phyloP scores from a whole-genome alignment of 257 asterid genomes.

The Nicotiana noctiflora region DNA sequence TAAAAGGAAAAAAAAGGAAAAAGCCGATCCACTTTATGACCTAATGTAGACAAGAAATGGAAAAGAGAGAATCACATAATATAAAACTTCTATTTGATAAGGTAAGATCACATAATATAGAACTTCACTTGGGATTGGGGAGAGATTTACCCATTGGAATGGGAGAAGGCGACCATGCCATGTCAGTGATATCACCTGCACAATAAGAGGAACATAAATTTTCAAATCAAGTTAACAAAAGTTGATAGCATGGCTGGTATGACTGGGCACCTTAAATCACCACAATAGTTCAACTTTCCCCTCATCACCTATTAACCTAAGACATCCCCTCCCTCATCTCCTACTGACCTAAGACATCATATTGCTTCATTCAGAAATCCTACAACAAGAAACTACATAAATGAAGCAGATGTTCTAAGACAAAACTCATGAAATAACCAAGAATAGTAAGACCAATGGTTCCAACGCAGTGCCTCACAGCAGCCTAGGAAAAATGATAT shows the following conservation, averaged over 20 bases:
- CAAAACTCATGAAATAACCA: not conserved
- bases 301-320: not conserved
- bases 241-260: not conserved
- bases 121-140: not conserved
- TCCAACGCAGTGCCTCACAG: not conserved
- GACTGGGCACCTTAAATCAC: not conserved
- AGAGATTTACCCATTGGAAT: slow-evolving; percentile 50
- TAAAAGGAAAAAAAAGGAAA: not conserved
- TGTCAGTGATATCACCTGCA: slow-evolving; percentile 77
- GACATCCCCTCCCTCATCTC: not conserved
- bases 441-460: not conserved
- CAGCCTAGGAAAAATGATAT: not conserved
- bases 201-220: not conserved
- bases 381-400: not conserved
- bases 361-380: not conserved
- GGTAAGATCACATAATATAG: not conserved
- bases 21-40: not conserved
- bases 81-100: not conserved
- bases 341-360: not conserved
- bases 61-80: not conserved
- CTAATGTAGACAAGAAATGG: not conserved
- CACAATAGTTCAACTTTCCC: not conserved
- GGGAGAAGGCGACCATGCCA: slow-evolving; percentile 77
- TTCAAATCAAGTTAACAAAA: not conserved
- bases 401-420: not conserved